Evolutionary conservation across 2,329 filamentous ascomycete species (phyloP), one percentile per base, ranked within the genome.

Genomic region (Penicillium sp.): DNA sequence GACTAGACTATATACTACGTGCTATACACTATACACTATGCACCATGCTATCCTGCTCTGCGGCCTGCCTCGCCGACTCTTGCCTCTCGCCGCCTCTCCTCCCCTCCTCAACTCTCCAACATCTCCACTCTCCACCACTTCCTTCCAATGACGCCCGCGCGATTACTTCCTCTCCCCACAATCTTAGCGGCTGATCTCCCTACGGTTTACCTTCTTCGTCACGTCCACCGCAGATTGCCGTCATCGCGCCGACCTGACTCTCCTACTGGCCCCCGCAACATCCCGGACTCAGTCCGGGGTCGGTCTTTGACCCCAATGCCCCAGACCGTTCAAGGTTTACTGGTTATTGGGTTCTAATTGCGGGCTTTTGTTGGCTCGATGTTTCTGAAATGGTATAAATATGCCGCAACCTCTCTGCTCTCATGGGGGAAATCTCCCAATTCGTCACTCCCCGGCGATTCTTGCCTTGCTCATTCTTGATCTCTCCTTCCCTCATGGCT

Each of bases 401-500:
- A 51, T 32, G 32, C 32, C 29, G 9, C 32, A 9, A 4, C 15
- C 10, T 13, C 32, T 15, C 32, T 33, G n/a, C 21, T 34, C 20
- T 18, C 18, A n/a, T 32, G 13, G 13, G 29, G 39, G 39, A 13
- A 42, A 42, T 4, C 23, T 42, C 39, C 39, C 7, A 42, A 42
- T 42, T 10, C 3, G 39, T 29, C 24, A 12, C 4, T 27, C 29
- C 15, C 3, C 39, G 39, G 39, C 39, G 39, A 42, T 7, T 27
- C 7, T 42, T 42, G 23, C 39, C 39, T 44, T 33, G 21, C 32
- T 26, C n/a, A 12, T 10, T 46, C 17, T 21, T 18, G 3, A 17
- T n/a, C 30, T 29, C 40, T 21, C 34, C 34, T 20, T 9, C 15
- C 9, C 33, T 20, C 33, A 68, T 67, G 65, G 52, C 56, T 36